These are phyloP conservation scores for Boletellus deceptivus DNA, from an alignment of 1,284 basidiomycete genomes.

Conservation along the genomic window DNA sequence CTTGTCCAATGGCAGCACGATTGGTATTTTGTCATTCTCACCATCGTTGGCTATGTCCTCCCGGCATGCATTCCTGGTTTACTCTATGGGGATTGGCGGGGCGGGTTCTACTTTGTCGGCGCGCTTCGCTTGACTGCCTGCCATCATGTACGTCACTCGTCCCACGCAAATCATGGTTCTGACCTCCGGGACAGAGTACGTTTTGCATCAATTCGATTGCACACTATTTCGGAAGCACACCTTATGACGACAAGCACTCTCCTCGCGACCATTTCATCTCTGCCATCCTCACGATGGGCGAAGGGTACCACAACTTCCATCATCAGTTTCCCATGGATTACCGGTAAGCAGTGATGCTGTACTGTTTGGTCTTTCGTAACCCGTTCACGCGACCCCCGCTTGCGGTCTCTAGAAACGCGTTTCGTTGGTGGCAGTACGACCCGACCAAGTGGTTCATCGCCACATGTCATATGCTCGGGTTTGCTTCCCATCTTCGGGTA, in stretches of 20 bases:
- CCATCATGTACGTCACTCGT: conserved; percentile 70
- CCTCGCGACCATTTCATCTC: conserved; percentile 85
- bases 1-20: conserved; percentile 85
- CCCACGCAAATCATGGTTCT: conserved; percentile 2
- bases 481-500: conserved; percentile 75
- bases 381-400: conserved; percentile 5
- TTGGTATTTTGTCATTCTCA: conserved; percentile 65
- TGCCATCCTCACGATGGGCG: conserved; percentile 84
- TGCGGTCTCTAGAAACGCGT: conserved; percentile 39
- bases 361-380: neutral
- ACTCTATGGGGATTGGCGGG: conserved; percentile 80
- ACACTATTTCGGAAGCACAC: conserved; percentile 80
- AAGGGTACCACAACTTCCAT: conserved; percentile 94
- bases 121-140: conserved; percentile 61
- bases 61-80: conserved; percentile 77
- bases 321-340: conserved; percentile 76
- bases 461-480: conserved; percentile 56
- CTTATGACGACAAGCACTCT: conserved; percentile 83
- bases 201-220: conserved; percentile 93
- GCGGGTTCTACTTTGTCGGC: conserved; percentile 80
- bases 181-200: conserved; percentile 56
- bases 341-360: conserved; percentile 18
- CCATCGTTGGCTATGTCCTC: conserved; percentile 68
- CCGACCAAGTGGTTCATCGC: conserved; percentile 86
- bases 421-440: conserved; percentile 72